A percentile compares a stretch with the other conserved stretches of the same genome.
These are phyloP conservation scores for Polygonum maritimum DNA, from an alignment of 148 eudicot species.

Conservation along the genomic window DNA sequence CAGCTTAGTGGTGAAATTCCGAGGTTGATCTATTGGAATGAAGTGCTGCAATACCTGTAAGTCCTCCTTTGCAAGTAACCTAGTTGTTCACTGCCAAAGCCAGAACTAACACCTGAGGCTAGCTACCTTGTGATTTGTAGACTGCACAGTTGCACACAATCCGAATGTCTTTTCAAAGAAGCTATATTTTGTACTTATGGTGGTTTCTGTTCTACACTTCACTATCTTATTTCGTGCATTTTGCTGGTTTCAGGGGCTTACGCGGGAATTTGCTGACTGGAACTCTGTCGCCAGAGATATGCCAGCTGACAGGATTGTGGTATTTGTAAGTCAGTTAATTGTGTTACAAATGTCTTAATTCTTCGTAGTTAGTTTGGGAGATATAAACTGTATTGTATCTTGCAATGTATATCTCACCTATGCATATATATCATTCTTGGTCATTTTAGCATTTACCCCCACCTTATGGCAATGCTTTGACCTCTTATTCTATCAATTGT, in stretches of 20 bases:
- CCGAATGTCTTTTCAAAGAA: not conserved
- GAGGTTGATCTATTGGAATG: conserved; percentile 69
- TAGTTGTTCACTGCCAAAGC: not conserved
- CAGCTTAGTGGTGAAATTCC: conserved; percentile 63
- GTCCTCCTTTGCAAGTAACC: conserved; percentile 10
- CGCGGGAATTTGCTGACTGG: conserved; percentile 54
- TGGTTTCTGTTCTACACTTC: not conserved
- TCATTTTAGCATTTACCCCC: not conserved
- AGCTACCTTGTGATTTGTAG: not conserved
- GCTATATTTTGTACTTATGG: not conserved
- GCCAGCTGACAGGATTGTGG: conserved; percentile 77
- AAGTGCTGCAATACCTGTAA: conserved; percentile 65
- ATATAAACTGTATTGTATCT: not conserved
- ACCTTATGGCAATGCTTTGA: not conserved
- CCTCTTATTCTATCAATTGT: not conserved
- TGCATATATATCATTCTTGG: not conserved
- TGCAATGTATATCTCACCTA: not conserved
- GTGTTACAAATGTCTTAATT: not conserved
- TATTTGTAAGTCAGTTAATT: conserved; percentile 42
- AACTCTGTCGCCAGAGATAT: conserved; percentile 65
- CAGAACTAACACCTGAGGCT: not conserved
- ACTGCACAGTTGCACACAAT: not conserved
- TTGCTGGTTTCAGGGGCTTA: conserved; percentile 33
- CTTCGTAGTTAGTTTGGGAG: not conserved
- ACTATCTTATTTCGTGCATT: not conserved